Evolutionary conservation across 805 yeast species (phyloP), one percentile per base, ranked within the genome.

Genomic region (Candida corydali): DNA sequence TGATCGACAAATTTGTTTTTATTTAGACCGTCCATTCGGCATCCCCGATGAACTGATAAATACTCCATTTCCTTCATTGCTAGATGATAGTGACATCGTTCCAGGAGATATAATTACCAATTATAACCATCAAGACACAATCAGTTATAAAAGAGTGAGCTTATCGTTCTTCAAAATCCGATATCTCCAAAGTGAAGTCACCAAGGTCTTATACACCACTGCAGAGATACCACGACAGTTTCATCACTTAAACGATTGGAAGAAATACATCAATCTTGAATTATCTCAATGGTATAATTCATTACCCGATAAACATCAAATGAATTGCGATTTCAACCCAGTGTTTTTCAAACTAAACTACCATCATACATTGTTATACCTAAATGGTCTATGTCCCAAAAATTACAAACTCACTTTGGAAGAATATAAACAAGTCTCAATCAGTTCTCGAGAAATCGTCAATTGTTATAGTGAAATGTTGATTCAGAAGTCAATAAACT

Each of bases 11-110:
- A 78, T 86, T 8, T 83, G 95, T 54, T 80, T 88, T 29, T 87
- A 87, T 52, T 64, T 88, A 34, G 94, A 94, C 1, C 70, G 96
- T 26, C 96, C 96, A 0, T 81, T 83, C 45, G 93, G 95, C 1
- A 82, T 88, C 1, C 93, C 95, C 0, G 96, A 88, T 47, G 88
- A 82, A 44, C 72, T 79, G 34, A 76, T 87, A 29, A 71, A 76
- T 35, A 81, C 85, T 2, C 75, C 75, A 27, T 84, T 80, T 52
- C 95, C 95, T 0, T 74, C 83, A 12, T 71, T 70, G 28, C 58
- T 82, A 31, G 96, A 88, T 59, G 96, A 88, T 52, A 71, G 86
- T 1, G 54, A 69, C 26, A 78, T 86, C 9, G 59, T 47, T 26
- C 64, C 60, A 24, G 42, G 44, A 17, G 65, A 55, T 40, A 49